Conservation (phyloP, 176 grass and related monocot species). For the Phoenix roebelenii region DNA sequence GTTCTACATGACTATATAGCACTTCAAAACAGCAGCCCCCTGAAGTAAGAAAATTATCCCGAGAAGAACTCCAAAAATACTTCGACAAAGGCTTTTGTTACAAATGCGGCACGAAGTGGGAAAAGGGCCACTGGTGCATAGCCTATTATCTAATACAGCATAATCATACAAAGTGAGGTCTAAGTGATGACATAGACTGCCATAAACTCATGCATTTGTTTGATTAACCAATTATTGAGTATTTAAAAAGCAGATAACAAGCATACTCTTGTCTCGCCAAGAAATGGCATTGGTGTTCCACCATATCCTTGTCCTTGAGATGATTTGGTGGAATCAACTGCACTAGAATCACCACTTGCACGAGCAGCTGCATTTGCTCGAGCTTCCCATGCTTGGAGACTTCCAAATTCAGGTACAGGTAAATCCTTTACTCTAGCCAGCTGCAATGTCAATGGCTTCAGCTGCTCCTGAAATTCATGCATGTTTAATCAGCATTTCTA, state of each 20-base stretch:
- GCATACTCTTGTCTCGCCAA: conserved; percentile 82
- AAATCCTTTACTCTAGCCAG: conserved; percentile 80
- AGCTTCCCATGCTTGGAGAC: conserved; percentile 80
- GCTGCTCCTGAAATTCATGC: conserved; percentile 56
- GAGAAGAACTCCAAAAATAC: too few species aligned
- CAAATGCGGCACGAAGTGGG: too few species aligned
- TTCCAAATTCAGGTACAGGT: conserved; percentile 89
- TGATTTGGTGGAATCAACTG: conserved; percentile 51
- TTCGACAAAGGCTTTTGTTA: too few species aligned
- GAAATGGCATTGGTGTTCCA: conserved; percentile 81
- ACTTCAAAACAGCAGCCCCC: too few species aligned
- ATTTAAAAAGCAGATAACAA: neutral
- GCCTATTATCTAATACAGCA: too few species aligned
- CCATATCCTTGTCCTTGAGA: conserved; percentile 62
- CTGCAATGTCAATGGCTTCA: conserved; percentile 74
- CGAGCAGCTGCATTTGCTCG: conserved; percentile 51
- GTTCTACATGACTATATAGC: too few species aligned
- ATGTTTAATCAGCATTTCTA: neutral
- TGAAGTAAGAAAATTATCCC: too few species aligned
- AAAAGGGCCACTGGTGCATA: too few species aligned
- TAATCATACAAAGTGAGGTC: too few species aligned
- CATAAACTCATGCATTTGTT: too few species aligned
- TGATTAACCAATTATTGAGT: too few species aligned
- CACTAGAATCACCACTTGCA: conserved; percentile 42
- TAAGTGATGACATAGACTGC: too few species aligned